Percentiles rank a stretch among this genome's conserved stretches.
phyloP scores from a whole-genome alignment of 371 early-diverging fungal genomes.

The Scutellospora calospora region DNA sequence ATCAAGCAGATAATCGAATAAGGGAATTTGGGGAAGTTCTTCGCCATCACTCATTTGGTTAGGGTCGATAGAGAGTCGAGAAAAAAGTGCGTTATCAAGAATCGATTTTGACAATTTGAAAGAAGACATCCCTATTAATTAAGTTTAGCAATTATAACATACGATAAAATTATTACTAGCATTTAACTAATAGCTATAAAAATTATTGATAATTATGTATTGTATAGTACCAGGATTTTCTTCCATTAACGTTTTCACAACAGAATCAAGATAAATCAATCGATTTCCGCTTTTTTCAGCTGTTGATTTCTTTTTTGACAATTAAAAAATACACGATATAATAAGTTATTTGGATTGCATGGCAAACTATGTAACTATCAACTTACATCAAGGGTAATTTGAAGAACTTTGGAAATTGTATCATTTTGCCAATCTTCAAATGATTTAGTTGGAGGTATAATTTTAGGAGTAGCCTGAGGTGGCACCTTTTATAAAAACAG shows the following conservation, averaged over 20 bases:
- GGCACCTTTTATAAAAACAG: too few relatives aligned
- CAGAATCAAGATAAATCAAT: conserved; percentile 53
- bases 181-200: not conserved
- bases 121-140: conserved; percentile 38
- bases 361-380: not conserved
- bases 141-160: not conserved
- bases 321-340: not conserved
- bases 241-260: conserved; percentile 56
- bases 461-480: not conserved
- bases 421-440: conserved; percentile 90
- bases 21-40: conserved; percentile 51
- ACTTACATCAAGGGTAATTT: conserved; percentile 82
- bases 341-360: not conserved
- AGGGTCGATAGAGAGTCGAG: conserved; percentile 76
- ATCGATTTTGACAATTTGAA: conserved; percentile 59
- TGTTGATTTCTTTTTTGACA: conserved; percentile 11
- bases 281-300: conserved; percentile 47
- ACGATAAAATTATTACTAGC: not conserved
- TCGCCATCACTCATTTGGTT: conserved; percentile 54
- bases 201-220: not conserved
- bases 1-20: conserved; percentile 82
- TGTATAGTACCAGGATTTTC: conserved; percentile 46
- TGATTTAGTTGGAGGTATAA: conserved; percentile 50
- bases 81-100: conserved; percentile 80
- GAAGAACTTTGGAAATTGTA: conserved; percentile 80